Evolutionary conservation across 2,329 filamentous ascomycete genomes (phyloP).

Genomic region (Neocucurbitaria cava): DNA sequence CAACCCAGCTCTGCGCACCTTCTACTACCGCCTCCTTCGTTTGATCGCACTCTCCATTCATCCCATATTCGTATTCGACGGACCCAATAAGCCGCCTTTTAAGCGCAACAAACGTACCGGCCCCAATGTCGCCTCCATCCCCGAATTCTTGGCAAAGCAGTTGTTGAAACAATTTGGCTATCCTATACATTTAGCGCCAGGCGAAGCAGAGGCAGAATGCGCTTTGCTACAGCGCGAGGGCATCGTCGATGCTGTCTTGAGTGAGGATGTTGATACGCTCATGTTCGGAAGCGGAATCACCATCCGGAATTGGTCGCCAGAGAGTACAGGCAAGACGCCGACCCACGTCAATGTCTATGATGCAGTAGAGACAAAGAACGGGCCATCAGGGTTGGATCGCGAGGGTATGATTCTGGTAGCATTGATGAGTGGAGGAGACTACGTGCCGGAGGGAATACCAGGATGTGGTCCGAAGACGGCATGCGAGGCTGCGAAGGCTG

Average conservation of each 20-base stretch:
- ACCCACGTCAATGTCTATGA: constrained; percentile 90
- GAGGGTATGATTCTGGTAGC: constrained; percentile 94
- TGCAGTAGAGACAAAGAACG: constrained; percentile 62
- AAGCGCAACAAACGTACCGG: constrained; percentile 83
- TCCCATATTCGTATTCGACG: constrained; percentile 90
- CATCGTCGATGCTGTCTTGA: constrained; percentile 80
- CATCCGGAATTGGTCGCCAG: constrained; percentile 82
- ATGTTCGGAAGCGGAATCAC: constrained; percentile 92
- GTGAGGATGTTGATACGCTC: constrained; percentile 94
- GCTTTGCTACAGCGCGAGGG: constrained; percentile 82
- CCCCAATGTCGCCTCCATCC: constrained; percentile 68
- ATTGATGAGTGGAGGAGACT: constrained; percentile 94
- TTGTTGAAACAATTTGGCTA: constrained; percentile 87
- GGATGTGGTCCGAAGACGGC: constrained; percentile 88
- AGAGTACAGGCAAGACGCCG: constrained; percentile 71
- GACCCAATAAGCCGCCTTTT: constrained; percentile 81
- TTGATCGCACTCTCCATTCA: constrained; percentile 80
- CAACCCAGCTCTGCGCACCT: constrained; percentile 87
- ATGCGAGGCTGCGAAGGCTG: constrained; percentile 86
- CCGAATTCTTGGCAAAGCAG: constrained; percentile 80
- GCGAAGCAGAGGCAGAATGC: constrained; percentile 96
- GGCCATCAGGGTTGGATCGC: constrained; percentile 70
- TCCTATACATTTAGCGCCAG: constrained; percentile 82
- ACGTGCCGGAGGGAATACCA: constrained; percentile 84
- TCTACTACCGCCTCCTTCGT: constrained; percentile 89